Evolutionary conservation across 2,329 filamentous ascomycete species (phyloP).

Genomic region (Hymenoscyphus occultus): DNA sequence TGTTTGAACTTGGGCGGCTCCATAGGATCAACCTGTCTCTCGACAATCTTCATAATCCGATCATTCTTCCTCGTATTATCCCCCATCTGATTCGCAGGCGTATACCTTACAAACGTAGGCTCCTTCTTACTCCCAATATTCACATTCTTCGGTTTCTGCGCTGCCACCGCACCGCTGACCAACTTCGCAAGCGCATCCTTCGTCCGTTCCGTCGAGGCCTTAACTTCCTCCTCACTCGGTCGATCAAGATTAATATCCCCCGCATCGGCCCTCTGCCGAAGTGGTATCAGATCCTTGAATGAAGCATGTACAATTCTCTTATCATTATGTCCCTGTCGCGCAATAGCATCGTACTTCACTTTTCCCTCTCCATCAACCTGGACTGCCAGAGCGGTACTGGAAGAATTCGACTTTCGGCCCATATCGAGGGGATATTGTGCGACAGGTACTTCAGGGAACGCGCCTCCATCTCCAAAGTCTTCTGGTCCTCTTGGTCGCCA

Average conservation of each 20-base stretch:
- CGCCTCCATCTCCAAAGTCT: slow-evolving; percentile 94
- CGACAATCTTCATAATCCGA: slow-evolving; percentile 97
- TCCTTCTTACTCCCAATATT: slow-evolving; percentile 77
- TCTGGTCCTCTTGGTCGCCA: slow-evolving; percentile 88
- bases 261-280: slow-evolving; percentile 87
- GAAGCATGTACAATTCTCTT: slow-evolving; percentile 86
- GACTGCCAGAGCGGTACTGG: slow-evolving; percentile 85
- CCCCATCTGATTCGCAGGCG: slow-evolving; percentile 95
- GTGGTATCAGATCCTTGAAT: slow-evolving; percentile 94
- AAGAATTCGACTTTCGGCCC: slow-evolving; percentile 70
- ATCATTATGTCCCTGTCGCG: slow-evolving; percentile 80
- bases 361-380: slow-evolving; percentile 90
- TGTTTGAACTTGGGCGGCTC: slow-evolving; percentile 98
- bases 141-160: slow-evolving; percentile 95
- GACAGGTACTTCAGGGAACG: slow-evolving; percentile 89
- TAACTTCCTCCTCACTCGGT: slow-evolving; percentile 80
- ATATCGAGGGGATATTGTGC: slow-evolving; percentile 96
- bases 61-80: slow-evolving; percentile 82
- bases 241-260: slow-evolving; percentile 86
- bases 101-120: slow-evolving; percentile 92
- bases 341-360: slow-evolving; percentile 95
- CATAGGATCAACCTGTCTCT: slow-evolving; percentile 90
- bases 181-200: slow-evolving; percentile 79
- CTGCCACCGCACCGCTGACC: slow-evolving; percentile 79
- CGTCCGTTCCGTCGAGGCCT: slow-evolving; percentile 81